Conservation (phyloP, 371 early-diverging fungal genomes). For the Lichtheimia hyalospora region DNA sequence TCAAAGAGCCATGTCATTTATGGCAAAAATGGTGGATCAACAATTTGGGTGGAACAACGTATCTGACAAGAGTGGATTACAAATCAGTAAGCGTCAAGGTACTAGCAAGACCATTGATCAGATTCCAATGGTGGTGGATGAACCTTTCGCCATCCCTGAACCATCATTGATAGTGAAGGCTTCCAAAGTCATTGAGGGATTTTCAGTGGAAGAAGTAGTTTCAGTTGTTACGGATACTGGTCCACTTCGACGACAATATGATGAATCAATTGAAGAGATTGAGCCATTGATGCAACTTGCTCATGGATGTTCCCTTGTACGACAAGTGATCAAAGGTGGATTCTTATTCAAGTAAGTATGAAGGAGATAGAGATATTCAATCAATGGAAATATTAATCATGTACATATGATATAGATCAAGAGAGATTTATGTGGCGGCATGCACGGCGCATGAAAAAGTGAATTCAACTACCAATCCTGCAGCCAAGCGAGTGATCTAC, state of each 20-base stretch:
- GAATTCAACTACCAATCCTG: constrained; percentile 16
- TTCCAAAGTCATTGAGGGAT: constrained; percentile 58
- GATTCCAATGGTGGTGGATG: not conserved
- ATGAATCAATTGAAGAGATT: constrained; percentile 45
- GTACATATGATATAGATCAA: constrained; percentile 15
- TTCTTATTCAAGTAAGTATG: constrained; percentile 56
- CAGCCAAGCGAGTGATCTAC: constrained; percentile 32
- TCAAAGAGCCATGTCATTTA: constrained; percentile 28
- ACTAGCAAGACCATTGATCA: not conserved
- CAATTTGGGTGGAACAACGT: constrained; percentile 51
- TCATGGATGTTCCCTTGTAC: constrained; percentile 44
- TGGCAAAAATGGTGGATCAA: constrained; percentile 36
- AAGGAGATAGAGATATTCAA: not conserved
- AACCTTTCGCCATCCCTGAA: constrained; percentile 39
- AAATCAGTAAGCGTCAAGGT: constrained; percentile 45
- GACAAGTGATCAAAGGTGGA: constrained; percentile 47
- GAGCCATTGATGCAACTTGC: constrained; percentile 35
- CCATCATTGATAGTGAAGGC: constrained; percentile 55
- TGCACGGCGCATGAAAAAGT: constrained; percentile 37
- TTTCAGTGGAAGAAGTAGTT: constrained; percentile 57
- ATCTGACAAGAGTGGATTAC: constrained; percentile 50
- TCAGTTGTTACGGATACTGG: constrained; percentile 51
- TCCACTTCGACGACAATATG: constrained; percentile 34
- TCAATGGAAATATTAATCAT: not conserved
- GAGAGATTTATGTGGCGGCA: constrained; percentile 34